Base-by-base conservation (phyloP, 805 yeast species). In the Tetrapisispora namnaoensis region DNA sequence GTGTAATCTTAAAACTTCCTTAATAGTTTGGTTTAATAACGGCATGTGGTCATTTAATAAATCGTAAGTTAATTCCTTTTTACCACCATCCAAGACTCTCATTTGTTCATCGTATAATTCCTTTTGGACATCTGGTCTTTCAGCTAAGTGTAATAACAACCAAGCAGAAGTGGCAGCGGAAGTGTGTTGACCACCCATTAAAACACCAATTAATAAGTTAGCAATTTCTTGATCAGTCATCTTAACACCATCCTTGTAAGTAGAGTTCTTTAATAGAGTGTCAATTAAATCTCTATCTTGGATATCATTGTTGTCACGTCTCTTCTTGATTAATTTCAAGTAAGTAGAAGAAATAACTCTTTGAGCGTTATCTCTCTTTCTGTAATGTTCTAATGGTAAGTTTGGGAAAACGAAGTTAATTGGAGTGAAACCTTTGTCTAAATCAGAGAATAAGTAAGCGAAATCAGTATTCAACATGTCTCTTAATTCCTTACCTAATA, bases 161-260 rank as follows among this genome's bases (percentile, higher is more conserved):
- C 99, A 93, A 17, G 97, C 85, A 38, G 95, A 86, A 21, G 99
- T 93, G 22, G 98, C 78, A 41, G 98, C 93, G 54, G 95, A 85
- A 27, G 99, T 93, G 69, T 93, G 99, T 73, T 93, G 99, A 54
- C 99, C 99, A 61, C 99, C 99, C 99, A 93, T 93, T 53, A 93
- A 75, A 48, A 93, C 84, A 68, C 98, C 99, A 68, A 93, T 91
- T 67, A 89, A 73, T 67, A 93, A 74, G 69, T 90, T 86, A 45
- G 98, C 93, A 62, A 93, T 88, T 71, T 93, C 95, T 66, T 83
- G 82, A 67, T 93, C 99, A 27, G 96, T 83, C 97, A 93, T 90
- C 62, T 77, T 76, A 44, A 82, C 81, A 59, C 99, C 99, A 65
- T 93, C 98, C 67, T 87, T 90, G 72, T 93, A 93, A 51, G 86